Conservation (phyloP, 108 stramenopile genomes). For the Poteriospumella lacustris region DNA sequence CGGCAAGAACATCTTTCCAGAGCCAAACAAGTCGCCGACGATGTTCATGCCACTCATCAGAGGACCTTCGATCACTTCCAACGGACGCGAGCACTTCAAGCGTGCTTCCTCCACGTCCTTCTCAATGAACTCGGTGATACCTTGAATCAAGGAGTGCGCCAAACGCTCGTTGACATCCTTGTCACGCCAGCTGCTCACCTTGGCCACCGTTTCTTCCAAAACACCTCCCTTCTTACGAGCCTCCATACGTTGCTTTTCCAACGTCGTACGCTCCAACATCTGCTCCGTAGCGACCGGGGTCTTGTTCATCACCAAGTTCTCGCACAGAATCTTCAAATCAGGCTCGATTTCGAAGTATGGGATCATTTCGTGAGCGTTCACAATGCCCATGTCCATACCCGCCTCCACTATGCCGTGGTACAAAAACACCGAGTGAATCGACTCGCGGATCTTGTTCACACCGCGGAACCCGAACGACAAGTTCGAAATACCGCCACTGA, state of each 20-base stretch:
- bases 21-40: conserved; percentile 96
- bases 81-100: conserved; percentile 57
- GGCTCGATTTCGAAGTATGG: conserved; percentile 72
- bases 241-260: conserved; percentile 54
- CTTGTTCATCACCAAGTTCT: conserved; percentile 63
- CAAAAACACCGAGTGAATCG: conserved; percentile 95
- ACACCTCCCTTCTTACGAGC: conserved; percentile 65
- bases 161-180: conserved; percentile 75
- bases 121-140: conserved; percentile 87
- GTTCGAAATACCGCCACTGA: conserved; percentile 96
- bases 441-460: conserved; percentile 81
- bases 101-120: conserved; percentile 73
- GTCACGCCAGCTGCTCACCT: conserved; percentile 75
- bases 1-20: conserved; percentile 99
- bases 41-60: conserved; percentile 99
- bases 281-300: conserved; percentile 78
- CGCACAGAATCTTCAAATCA: conserved; percentile 69
- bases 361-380: conserved; percentile 90
- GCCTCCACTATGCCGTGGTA: conserved; percentile 75
- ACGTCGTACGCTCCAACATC: conserved; percentile 18
- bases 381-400: conserved; percentile 99
- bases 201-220: conserved; percentile 53
- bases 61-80: conserved; percentile 98
- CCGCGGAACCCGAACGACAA: conserved; percentile 94
- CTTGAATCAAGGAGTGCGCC: conserved; percentile 91